Evolutionary conservation across 2,329 filamentous ascomycete genomes (phyloP).

Genomic region (Talaromyces sp.): DNA sequence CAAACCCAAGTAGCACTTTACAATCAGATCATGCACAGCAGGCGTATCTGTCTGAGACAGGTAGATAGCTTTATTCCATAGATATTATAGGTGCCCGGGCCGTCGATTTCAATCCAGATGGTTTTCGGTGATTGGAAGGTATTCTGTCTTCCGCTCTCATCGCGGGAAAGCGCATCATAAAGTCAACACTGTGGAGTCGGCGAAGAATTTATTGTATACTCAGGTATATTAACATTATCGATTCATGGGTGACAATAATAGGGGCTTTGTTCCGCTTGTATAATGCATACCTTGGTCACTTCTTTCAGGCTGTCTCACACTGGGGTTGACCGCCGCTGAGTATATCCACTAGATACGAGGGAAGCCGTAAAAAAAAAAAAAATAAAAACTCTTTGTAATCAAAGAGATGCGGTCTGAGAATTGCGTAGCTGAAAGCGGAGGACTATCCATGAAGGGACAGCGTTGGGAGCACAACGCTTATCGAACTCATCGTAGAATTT

Average conservation of each 20-base stretch:
- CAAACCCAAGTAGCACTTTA: background rate
- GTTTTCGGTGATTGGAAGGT: background rate
- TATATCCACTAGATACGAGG: too few species aligned
- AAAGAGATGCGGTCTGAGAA: background rate
- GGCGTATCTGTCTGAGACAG: background rate
- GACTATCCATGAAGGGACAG: background rate
- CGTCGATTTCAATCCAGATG: background rate
- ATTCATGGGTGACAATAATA: background rate
- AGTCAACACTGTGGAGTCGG: background rate
- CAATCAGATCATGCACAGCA: background rate
- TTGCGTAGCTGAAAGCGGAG: background rate
- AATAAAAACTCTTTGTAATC: too few species aligned
- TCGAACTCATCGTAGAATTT: background rate
- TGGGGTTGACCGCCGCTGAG: too few species aligned
- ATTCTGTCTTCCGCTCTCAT: background rate
- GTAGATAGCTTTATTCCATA: background rate
- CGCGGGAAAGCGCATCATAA: background rate
- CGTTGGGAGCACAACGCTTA: background rate
- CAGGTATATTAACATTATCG: background rate
- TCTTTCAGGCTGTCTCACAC: background rate
- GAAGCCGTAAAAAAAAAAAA: too few species aligned
- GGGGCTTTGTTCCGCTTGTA: background rate
- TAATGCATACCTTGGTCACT: background rate
- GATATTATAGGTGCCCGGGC: background rate
- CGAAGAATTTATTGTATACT: background rate